Base-by-base conservation (phyloP, 257 asterid species). In the Thymus mandschuricus region DNA sequence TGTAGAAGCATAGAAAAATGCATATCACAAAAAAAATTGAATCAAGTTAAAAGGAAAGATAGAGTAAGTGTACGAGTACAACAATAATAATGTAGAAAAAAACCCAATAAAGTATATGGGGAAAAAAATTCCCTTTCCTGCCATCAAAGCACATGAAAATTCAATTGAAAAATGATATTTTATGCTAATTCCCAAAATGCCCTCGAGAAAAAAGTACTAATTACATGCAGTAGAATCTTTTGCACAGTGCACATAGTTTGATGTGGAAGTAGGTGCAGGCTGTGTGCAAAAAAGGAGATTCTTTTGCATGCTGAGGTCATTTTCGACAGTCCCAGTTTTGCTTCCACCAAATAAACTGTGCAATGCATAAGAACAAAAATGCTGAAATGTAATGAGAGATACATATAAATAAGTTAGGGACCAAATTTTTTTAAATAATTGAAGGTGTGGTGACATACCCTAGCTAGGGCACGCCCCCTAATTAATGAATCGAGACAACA, bases 281-380 rank as follows among this genome's bases (percentile, higher is more conserved):
- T 72, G 74, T 75, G 84, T 77, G 82, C 49, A 45, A 45, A 80
- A 80, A 82, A 91, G 88, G 78, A 81, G 89, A 78, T 89, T 80
- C 89, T 87, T 86, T 82, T 83, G 87, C 90, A 90, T 82, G 85
- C 84, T 88, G 82, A 73, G 76, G 97, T 90, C 95, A 85, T 77
- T 88, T 87, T 88, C 92, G 74, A 70, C 78, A 74, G 87, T 77
- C 76, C 77, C 78, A 71, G 54, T 80, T 82, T 77, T 78, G 82
- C 82, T 80, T 66, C 80, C 75, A 62, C 72, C 76, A 62, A 13
- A 76, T 12, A 60, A 2, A 46, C 70, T 67, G 63, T 46, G 29
- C 10, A 33, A 35, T 69, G 55, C 66, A 61, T 29, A 10, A 27
- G 41, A 44, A 52, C 58, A 62, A 48, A 33, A 27, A 7, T 38